Evolutionary conservation across 805 yeast species (phyloP).

Genomic region (Lipomyces oligophaga): DNA sequence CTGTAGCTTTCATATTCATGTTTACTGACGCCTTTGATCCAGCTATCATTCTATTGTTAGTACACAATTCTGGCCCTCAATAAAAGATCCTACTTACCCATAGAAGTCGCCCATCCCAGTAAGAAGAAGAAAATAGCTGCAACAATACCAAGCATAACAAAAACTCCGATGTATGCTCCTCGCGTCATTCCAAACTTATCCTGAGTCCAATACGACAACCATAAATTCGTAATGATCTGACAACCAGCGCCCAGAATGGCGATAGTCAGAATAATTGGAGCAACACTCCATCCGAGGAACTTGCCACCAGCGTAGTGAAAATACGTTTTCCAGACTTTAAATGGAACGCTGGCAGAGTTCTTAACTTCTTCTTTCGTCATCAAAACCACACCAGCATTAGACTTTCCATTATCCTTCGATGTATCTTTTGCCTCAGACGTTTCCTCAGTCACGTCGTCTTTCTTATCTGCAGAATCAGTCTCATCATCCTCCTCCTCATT

Average conservation of each 20-base stretch:
- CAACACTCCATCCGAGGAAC: conserved; percentile 36
- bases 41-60: conserved; percentile 26
- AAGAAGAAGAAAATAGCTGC: conserved; percentile 49
- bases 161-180: conserved; percentile 67
- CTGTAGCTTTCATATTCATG: conserved; percentile 61
- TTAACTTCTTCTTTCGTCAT: conserved; percentile 29
- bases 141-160: conserved; percentile 51
- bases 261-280: conserved; percentile 41
- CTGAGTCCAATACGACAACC: conserved; percentile 81
- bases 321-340: conserved; percentile 11
- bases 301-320: conserved; percentile 45
- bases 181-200: conserved; percentile 48
- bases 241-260: conserved; percentile 46
- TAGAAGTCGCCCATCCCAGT: conserved; percentile 40
- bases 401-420: conserved; percentile 25
- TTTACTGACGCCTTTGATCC: conserved; percentile 52
- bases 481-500: conserved; percentile 25
- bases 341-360: conserved; percentile 2
- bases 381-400: conserved; percentile 32
- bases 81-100: conserved; percentile 18
- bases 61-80: conserved; percentile 39
- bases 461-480: conserved; percentile 32
- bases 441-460: conserved; percentile 14
- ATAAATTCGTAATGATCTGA: conserved; percentile 54
- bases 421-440: conserved; percentile 25